Evolutionary conservation across 768 basidiomycete genomes (phyloP).

Genomic region (Boletus tomentosulus): DNA sequence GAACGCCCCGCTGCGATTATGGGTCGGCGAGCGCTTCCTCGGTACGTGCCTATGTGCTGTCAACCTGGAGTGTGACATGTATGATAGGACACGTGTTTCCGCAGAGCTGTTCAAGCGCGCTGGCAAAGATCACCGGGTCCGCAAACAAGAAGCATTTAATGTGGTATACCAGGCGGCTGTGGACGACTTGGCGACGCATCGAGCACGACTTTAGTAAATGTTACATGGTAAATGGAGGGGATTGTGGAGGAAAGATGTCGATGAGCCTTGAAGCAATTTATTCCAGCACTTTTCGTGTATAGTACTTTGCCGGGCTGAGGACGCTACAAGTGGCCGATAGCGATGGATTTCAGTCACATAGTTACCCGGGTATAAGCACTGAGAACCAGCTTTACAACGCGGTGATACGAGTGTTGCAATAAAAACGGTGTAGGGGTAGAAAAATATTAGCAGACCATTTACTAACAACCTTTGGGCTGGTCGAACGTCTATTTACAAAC

Average conservation of each 20-base stretch:
- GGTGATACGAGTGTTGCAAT: too few species aligned
- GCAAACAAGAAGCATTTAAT: constrained; percentile 47
- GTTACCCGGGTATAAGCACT: too few species aligned
- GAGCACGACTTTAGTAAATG: constrained; percentile 15
- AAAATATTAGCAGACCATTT: not conserved
- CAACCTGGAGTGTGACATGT: not conserved
- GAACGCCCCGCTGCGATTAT: constrained; percentile 61
- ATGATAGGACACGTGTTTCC: not conserved
- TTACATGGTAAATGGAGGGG: not conserved
- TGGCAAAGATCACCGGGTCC: constrained; percentile 45
- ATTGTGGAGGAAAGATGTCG: too few species aligned
- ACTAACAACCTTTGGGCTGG: too few species aligned
- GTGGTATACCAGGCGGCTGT: constrained; percentile 24
- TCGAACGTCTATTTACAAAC: too few species aligned
- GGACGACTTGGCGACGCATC: constrained; percentile 15
- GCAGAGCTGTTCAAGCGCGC: constrained; percentile 57
- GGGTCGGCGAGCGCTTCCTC: constrained; percentile 68
- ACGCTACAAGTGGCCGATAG: too few species aligned
- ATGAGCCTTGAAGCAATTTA: not conserved
- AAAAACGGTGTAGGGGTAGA: not conserved
- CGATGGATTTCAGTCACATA: too few species aligned
- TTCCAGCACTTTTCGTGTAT: not conserved
- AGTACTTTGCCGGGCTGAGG: not conserved
- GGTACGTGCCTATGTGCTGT: constrained; percentile 36
- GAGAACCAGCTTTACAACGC: too few species aligned